Evolutionary conservation across 2,329 filamentous ascomycete genomes (phyloP).

Genomic region (Byssochlamys sp.): DNA sequence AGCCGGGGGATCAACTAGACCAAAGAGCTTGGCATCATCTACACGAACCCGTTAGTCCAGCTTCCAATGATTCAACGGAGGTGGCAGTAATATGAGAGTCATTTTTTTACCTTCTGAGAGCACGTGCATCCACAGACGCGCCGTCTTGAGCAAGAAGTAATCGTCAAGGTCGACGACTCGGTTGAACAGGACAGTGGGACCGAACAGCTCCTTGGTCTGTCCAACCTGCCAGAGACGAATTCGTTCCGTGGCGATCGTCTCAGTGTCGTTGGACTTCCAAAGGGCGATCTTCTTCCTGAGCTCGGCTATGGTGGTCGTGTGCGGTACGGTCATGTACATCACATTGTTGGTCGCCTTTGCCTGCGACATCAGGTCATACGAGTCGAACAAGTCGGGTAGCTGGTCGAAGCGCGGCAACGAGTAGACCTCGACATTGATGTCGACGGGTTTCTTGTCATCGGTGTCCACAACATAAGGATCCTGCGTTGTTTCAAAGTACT

Average conservation of each 20-base stretch:
- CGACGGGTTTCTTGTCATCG: constrained; percentile 7
- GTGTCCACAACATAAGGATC: constrained; percentile 9
- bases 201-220: constrained; percentile 22
- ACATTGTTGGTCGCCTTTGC: constrained; percentile 25
- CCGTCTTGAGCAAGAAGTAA: constrained; percentile 15
- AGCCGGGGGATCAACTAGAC: constrained; percentile 23
- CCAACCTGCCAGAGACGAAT: constrained; percentile 35
- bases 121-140: constrained; percentile 32
- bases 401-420: constrained; percentile 24
- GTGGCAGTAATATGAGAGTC: not conserved
- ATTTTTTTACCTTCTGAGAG: constrained; percentile 23
- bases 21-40: constrained; percentile 28
- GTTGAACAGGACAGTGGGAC: constrained; percentile 25
- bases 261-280: constrained; percentile 18
- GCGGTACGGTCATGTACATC: constrained; percentile 27
- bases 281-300: constrained; percentile 28
- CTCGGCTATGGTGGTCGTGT: constrained; percentile 24
- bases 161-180: constrained; percentile 23
- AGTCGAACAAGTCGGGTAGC: constrained; percentile 32
- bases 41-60: constrained; percentile 4
- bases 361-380: constrained; percentile 35
- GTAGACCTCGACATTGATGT: constrained; percentile 33
- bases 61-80: not conserved
- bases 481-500: constrained; percentile 29
- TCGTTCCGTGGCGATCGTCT: constrained; percentile 20